phyloP scores from a whole-genome alignment of 2,329 filamentous ascomycete genomes.

The Phaeosphaeria sp. region DNA sequence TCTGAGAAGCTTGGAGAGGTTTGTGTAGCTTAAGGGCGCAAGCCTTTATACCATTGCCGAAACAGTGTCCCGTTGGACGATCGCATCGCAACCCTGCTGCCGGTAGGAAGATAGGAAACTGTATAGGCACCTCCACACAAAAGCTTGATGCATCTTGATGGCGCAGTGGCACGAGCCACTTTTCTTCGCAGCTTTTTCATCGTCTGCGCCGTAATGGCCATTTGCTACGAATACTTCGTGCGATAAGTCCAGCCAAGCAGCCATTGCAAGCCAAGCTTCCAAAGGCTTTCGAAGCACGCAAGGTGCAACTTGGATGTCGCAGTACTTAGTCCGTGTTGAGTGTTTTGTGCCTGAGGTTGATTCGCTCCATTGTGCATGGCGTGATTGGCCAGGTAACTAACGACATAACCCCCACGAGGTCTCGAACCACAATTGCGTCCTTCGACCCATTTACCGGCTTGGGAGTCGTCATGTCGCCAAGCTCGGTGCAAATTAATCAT shows the following conservation, averaged over 20 bases:
- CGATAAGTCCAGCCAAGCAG: slow-evolving; percentile 2
- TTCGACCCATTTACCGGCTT: slow-evolving; percentile 8
- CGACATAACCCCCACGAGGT: slow-evolving; percentile 30
- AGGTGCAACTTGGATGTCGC: slow-evolving; percentile 20
- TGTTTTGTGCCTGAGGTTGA: slow-evolving; percentile 17
- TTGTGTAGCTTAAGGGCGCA: background rate
- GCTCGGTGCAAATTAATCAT: slow-evolving; percentile 8
- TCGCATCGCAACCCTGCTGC: background rate
- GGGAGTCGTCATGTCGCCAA: slow-evolving; percentile 13
- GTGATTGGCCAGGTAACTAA: slow-evolving; percentile 40
- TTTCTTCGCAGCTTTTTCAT: background rate
- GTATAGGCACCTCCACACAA: background rate
- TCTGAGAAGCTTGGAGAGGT: slow-evolving; percentile 4
- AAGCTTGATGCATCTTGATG: slow-evolving; percentile 3
- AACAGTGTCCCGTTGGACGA: background rate
- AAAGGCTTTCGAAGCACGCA: slow-evolving; percentile 33
- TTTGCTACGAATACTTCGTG: background rate
- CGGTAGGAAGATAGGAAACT: background rate
- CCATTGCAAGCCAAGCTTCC: slow-evolving; percentile 1
- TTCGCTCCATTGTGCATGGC: slow-evolving; percentile 38
- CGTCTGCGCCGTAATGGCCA: background rate
- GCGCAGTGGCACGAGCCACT: slow-evolving; percentile 2
- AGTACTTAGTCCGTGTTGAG: background rate
- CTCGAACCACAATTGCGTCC: slow-evolving; percentile 8
- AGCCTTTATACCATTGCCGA: background rate